Evolutionary conservation across 2,329 filamentous ascomycete genomes (phyloP).

Genomic region (Ophiostoma angusticollis): DNA sequence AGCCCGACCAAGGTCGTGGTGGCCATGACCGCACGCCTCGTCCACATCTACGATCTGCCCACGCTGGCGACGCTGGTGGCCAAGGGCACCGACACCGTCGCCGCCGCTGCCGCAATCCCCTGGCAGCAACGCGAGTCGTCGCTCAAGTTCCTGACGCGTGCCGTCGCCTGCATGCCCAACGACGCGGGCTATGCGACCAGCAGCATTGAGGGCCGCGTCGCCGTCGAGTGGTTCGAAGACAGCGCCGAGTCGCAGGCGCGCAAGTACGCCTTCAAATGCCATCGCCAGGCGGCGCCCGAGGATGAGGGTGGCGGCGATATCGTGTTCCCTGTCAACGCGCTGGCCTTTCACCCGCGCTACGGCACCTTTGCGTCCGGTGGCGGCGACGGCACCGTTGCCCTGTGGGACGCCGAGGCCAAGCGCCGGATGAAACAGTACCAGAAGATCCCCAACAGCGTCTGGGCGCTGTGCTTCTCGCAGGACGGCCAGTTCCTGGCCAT

Average conservation of each 20-base stretch:
- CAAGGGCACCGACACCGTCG: conserved; percentile 19
- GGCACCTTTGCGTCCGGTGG: conserved; percentile 84
- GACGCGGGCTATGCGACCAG: conserved; percentile 87
- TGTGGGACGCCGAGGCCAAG: conserved; percentile 90
- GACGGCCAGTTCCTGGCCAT: conserved; percentile 71
- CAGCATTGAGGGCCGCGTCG: conserved; percentile 88
- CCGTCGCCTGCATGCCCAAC: conserved; percentile 91
- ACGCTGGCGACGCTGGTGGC: conserved; percentile 45
- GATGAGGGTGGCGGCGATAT: conserved; percentile 57
- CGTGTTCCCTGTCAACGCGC: conserved; percentile 81
- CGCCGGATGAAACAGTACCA: conserved; percentile 81
- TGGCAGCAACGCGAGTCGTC: conserved; percentile 93
- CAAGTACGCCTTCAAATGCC: conserved; percentile 98
- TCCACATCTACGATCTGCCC: conserved; percentile 85
- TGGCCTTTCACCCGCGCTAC: conserved; percentile 72
- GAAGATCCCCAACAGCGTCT: conserved; percentile 66
- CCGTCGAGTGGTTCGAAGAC: conserved; percentile 96
- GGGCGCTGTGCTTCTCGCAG: conserved; percentile 61
- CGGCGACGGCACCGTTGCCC: conserved; percentile 78
- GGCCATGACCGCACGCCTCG: conserved; percentile 85
- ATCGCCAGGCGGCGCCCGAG: conserved; percentile 59
- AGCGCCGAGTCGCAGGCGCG: conserved; percentile 73
- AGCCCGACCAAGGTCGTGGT: conserved; percentile 75
- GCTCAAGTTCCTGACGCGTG: conserved; percentile 89
- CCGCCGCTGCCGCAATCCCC: conserved; percentile 44